Evolutionary conservation across 768 basidiomycete species (phyloP).

Genomic region (Xanthoconium stramineum): DNA sequence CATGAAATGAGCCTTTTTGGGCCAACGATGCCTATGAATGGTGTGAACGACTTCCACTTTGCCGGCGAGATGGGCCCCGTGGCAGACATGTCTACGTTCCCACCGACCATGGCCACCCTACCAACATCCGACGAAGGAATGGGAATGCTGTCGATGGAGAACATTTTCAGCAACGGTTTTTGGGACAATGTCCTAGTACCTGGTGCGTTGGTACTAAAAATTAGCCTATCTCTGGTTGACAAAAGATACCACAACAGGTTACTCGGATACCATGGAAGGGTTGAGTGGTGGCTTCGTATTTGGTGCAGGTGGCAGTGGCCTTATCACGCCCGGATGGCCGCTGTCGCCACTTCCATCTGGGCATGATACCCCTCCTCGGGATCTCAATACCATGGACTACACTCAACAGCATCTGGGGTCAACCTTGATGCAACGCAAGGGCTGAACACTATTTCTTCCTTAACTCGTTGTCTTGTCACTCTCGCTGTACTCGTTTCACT

Average conservation of each 20-base stretch:
- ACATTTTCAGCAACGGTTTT: slow-evolving; percentile 72
- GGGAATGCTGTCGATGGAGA: slow-evolving; percentile 74
- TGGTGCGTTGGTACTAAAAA: slow-evolving; percentile 44
- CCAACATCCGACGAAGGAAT: slow-evolving; percentile 39
- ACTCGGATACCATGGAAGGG: slow-evolving; percentile 76
- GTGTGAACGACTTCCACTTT: slow-evolving; percentile 58
- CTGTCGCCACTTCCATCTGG: slow-evolving; percentile 61
- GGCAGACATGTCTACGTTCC: slow-evolving; percentile 79
- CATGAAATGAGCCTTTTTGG: slow-evolving; percentile 31
- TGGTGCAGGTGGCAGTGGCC: slow-evolving; percentile 77
- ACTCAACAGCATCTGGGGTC: slow-evolving; percentile 25
- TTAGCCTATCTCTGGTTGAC: slow-evolving; percentile 1
- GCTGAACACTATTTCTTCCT: slow-evolving; percentile 10
- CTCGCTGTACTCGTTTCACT: slow-evolving; percentile 1
- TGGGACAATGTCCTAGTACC: slow-evolving; percentile 89
- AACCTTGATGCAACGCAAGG: slow-evolving; percentile 26
- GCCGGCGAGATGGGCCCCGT: slow-evolving; percentile 84
- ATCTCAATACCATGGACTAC: slow-evolving; percentile 25
- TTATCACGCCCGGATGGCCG: slow-evolving; percentile 73
- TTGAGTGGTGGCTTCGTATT: slow-evolving; percentile 84
- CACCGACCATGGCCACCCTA: slow-evolving; percentile 75
- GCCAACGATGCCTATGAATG: slow-evolving; percentile 18
- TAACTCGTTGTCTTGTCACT: slow-evolving; percentile 5
- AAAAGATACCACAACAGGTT: slow-evolving; percentile 46
- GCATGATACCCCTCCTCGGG: slow-evolving; percentile 38